A percentile compares a stretch with the other conserved stretches of the same genome.
phyloP scores from a whole-genome alignment of 208 protist genomes.

The Acanthamoeba royreba region DNA sequence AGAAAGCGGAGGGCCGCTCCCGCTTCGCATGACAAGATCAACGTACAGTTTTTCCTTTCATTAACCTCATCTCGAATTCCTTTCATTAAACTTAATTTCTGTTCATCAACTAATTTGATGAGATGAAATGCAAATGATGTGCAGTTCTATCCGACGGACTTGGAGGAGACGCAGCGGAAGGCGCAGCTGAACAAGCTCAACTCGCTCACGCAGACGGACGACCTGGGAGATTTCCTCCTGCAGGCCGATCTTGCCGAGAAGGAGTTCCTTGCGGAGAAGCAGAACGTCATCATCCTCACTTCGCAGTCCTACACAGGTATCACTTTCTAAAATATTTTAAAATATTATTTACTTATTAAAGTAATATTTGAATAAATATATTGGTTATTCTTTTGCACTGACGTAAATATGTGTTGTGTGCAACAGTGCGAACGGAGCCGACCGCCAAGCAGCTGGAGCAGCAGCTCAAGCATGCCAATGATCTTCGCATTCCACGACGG shows the following conservation, averaged over 20 bases:
- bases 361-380: background rate
- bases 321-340: background rate
- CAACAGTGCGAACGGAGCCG: background rate
- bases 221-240: slow-evolving; percentile 68
- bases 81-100: background rate
- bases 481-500: background rate
- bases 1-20: background rate
- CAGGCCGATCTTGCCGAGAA: slow-evolving; percentile 67
- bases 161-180: background rate
- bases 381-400: background rate
- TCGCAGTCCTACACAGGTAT: background rate
- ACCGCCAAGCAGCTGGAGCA: background rate
- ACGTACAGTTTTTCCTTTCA: background rate
- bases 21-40: background rate
- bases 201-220: slow-evolving; percentile 53
- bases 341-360: background rate
- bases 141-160: background rate
- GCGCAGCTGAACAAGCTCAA: background rate
- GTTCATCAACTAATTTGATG: too few relatives aligned
- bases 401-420: background rate
- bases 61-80: background rate
- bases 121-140: too few relatives aligned
- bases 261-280: slow-evolving; percentile 63
- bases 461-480: slow-evolving; percentile 26
- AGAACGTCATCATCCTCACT: slow-evolving; percentile 31